Conservation (phyloP, 2,329 filamentous ascomycete genomes). For the Fusarium brachygibbosum region DNA sequence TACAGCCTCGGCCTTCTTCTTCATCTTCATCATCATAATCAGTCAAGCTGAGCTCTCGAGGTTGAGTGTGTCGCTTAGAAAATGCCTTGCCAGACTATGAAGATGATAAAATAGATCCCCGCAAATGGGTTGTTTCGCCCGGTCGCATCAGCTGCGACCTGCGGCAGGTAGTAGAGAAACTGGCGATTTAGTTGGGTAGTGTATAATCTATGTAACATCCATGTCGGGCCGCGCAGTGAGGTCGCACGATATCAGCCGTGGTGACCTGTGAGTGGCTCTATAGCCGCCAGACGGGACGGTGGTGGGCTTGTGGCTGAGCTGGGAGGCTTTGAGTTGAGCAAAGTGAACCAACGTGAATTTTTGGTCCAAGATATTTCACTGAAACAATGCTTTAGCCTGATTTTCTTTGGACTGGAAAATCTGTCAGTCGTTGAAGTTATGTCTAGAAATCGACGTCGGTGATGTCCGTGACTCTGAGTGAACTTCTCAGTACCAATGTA, state of each 20-base stretch:
- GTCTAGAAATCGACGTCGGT: background rate
- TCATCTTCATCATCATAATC: background rate
- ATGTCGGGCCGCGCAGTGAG: conserved; percentile 24
- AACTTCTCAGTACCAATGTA: background rate
- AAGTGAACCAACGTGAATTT: conserved; percentile 34
- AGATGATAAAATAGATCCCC: conserved; percentile 11
- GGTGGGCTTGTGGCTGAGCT: conserved; percentile 44
- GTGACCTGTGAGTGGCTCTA: conserved; percentile 42
- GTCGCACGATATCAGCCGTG: conserved; percentile 34
- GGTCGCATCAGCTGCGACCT: conserved; percentile 35
- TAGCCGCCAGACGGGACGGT: conserved; percentile 33
- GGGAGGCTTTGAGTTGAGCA: conserved; percentile 36
- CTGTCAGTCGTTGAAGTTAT: background rate
- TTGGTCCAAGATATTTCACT: background rate
- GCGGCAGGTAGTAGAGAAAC: conserved; percentile 11
- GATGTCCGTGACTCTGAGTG: background rate
- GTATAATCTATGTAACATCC: background rate
- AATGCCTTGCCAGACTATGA: conserved; percentile 41
- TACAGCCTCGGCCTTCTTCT: background rate
- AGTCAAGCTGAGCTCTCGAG: conserved; percentile 6
- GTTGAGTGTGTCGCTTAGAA: conserved; percentile 23
- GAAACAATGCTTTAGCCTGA: background rate
- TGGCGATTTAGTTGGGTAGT: background rate
- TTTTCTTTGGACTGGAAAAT: background rate
- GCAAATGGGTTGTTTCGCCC: conserved; percentile 4